A percentile compares a stretch with the other conserved stretches of the same genome.
These are phyloP conservation scores for Coprinellus micaceus DNA, from an alignment of 768 basidiomycete species.

Conservation along the genomic window DNA sequence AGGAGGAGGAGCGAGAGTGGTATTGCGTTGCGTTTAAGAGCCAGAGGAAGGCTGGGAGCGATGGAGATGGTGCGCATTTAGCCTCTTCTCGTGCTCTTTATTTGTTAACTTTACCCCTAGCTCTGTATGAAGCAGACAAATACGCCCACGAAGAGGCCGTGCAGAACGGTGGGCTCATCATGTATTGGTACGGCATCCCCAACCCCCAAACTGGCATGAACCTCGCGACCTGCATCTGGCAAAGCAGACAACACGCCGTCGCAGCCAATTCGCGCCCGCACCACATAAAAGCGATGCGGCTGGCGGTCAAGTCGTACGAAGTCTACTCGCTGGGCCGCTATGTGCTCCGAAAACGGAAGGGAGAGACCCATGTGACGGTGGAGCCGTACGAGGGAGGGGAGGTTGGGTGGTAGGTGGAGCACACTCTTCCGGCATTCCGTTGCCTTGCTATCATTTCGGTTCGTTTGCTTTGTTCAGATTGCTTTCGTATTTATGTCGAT, in stretches of 20 bases:
- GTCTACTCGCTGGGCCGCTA: slow-evolving; percentile 76
- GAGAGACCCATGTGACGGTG: slow-evolving; percentile 53
- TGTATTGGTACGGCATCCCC: slow-evolving; percentile 95
- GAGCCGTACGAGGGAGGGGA: slow-evolving; percentile 60
- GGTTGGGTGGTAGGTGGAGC: slow-evolving; percentile 77
- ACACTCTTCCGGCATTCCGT: slow-evolving; percentile 10
- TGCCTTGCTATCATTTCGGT: background rate
- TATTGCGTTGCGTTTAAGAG: slow-evolving; percentile 91
- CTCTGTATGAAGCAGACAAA: slow-evolving; percentile 83
- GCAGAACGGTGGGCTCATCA: slow-evolving; percentile 78
- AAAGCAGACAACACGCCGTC: slow-evolving; percentile 78
- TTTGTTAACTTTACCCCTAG: slow-evolving; percentile 28
- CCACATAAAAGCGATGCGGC: slow-evolving; percentile 79
- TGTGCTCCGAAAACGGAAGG: slow-evolving; percentile 61
- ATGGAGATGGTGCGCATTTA: slow-evolving; percentile 53
- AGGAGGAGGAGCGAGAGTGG: slow-evolving; percentile 79
- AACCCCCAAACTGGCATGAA: slow-evolving; percentile 74
- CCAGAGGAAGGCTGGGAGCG: slow-evolving; percentile 65
- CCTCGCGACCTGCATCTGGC: slow-evolving; percentile 95
- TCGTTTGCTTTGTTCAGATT: slow-evolving; percentile 12
- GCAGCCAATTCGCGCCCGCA: slow-evolving; percentile 76
- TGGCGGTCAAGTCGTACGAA: slow-evolving; percentile 76
- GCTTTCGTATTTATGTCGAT: background rate
- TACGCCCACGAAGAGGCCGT: slow-evolving; percentile 92
- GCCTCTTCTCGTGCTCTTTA: slow-evolving; percentile 1